Percentiles rank a stretch among this genome's conserved stretches.
These are phyloP conservation scores for Lasiodiplodia gonubiensis DNA, from an alignment of 2,329 filamentous ascomycete species.

Conservation along the genomic window DNA sequence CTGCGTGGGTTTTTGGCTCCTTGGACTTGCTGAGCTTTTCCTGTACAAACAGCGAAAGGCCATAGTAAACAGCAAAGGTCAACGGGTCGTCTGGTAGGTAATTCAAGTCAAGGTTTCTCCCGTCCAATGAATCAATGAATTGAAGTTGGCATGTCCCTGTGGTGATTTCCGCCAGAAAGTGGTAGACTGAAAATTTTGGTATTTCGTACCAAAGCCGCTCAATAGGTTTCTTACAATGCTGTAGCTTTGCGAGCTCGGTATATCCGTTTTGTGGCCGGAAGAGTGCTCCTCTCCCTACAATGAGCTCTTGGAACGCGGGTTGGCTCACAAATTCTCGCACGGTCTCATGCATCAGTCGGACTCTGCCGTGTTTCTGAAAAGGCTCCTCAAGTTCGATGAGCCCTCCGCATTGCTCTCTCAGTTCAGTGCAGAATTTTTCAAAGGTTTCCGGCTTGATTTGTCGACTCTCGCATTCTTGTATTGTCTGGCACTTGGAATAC, in stretches of 20 bases:
- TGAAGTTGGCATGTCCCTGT: neutral
- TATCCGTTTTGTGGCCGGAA: constrained; percentile 1
- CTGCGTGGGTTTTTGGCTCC: neutral
- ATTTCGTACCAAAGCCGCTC: accelerated
- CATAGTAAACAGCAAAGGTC: neutral
- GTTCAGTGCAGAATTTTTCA: neutral
- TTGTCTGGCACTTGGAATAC: neutral
- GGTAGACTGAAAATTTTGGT: neutral
- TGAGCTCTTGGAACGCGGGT: neutral
- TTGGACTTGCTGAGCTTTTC: neutral
- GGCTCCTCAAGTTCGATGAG: neutral
- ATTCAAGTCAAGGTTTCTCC: accelerated
- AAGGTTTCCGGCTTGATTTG: neutral
- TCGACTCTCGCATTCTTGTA: neutral
- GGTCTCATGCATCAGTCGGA: neutral
- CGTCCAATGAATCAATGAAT: neutral
- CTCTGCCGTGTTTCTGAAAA: accelerated
- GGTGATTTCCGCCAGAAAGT: neutral
- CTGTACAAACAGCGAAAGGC: neutral
- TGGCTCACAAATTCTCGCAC: neutral
- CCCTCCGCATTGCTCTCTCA: neutral
- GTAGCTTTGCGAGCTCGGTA: neutral
- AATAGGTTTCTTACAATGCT: neutral
- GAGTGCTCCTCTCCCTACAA: neutral
- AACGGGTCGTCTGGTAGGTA: neutral